Evolutionary conservation across 2,329 filamentous ascomycete species (phyloP), one percentile per base, ranked within the genome.

Genomic region (Fusarium sp.): DNA sequence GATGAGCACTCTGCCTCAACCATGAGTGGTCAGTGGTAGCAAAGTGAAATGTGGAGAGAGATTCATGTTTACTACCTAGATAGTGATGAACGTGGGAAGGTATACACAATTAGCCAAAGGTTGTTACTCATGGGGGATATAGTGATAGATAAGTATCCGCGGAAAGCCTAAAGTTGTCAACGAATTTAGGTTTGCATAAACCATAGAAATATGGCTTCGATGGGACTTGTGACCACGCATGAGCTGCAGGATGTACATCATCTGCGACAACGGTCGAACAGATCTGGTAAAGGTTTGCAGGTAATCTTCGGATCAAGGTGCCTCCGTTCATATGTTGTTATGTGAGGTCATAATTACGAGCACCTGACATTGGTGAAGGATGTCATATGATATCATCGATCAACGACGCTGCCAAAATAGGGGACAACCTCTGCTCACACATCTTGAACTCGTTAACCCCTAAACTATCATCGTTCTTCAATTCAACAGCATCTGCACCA

Each of bases 261-360:
- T n/a, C 23, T 18, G 14, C 9, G 23, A 9, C 9, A 30, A 52
- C 9, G 3, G 2, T 5, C 6, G 10, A 8, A 52, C 2, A 50
- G 25, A 3, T n/a, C 5, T n/a, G 3, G 23, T 2, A n/a, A 16
- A 2, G 9, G 8, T 2, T 1, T 16, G 18, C 2, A 8, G 0
- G 2, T 5, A 6, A 52, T 52, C 0, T 18, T n/a, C 48, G 25
- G 48, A 20, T 52, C 48, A 52, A 52, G 48, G 48, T 52, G 18
- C 0, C 16, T 32, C 48, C 48, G 48, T 32, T 52, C 3, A 5
- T 0, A 2, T n/a, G 5, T n/a, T 30, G 2, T n/a, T 30, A 30
- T 32, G 50, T 52, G 60, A 63, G 32, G 60, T 63, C 60, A 63
- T 39, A 20, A 32, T 63, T 52, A 63, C 60, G 45, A 54, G 5